These are phyloP conservation scores for Hortaea sp. DNA, from an alignment of 2,329 filamentous ascomycete species.

Conservation along the genomic window DNA sequence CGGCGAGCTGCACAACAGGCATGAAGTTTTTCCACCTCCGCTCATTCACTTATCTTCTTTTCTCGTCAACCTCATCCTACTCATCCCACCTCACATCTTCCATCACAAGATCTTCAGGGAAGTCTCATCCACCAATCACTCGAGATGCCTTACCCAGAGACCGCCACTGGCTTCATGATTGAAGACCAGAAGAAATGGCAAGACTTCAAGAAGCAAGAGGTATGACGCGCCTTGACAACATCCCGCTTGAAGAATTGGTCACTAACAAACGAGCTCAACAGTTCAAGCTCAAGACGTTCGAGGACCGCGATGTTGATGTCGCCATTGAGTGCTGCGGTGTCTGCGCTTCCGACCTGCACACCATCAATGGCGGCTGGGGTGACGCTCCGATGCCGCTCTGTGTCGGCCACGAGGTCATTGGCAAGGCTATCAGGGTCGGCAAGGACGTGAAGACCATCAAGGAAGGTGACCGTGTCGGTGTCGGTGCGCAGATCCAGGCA, in stretches of 20 bases:
- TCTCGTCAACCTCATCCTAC: too few relatives aligned
- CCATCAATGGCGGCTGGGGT: constrained; percentile 48
- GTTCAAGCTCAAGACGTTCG: constrained; percentile 68
- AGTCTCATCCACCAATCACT: constrained; percentile 4
- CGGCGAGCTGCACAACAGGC: too few relatives aligned
- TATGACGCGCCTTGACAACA: constrained; percentile 19
- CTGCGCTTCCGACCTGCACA: constrained; percentile 41
- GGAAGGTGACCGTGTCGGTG: constrained; percentile 35
- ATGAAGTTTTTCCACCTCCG: too few relatives aligned
- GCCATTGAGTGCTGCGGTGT: constrained; percentile 72
- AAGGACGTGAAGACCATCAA: constrained; percentile 41
- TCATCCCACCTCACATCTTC: not conserved
- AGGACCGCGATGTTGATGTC: constrained; percentile 77
- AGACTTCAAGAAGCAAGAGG: constrained; percentile 45
- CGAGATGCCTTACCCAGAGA: constrained; percentile 43
- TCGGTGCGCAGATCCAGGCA: constrained; percentile 41
- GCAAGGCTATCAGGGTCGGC: constrained; percentile 40
- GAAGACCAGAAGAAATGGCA: constrained; percentile 52
- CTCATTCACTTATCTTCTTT: too few relatives aligned
- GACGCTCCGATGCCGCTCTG: constrained; percentile 52
- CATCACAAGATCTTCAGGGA: not conserved
- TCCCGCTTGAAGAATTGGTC: too few relatives aligned
- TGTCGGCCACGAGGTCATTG: constrained; percentile 54
- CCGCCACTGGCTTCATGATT: constrained; percentile 40
- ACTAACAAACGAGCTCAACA: not conserved